A percentile compares a stretch with the other conserved stretches of the same genome.
Evolutionary conservation across 306 rosid species (phyloP).

Genomic region (Dalbergia oliveri): DNA sequence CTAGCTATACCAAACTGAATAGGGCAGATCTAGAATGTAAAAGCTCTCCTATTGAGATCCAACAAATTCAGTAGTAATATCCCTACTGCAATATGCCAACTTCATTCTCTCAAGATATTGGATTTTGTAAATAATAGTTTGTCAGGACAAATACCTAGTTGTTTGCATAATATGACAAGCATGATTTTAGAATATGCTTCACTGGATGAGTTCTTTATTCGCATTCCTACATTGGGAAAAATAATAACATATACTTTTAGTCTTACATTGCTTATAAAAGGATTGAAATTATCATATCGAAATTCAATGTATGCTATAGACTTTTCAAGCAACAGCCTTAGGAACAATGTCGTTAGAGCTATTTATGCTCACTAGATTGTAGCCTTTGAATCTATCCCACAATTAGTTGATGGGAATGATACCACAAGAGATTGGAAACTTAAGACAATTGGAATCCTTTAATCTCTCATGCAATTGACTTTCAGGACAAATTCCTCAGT

Average conservation of each 20-base stretch:
- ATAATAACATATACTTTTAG: too few relatives aligned
- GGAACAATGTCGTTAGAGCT: slow-evolving; percentile 41
- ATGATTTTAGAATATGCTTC: background rate
- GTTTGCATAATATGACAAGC: slow-evolving; percentile 22
- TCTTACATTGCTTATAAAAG: too few relatives aligned
- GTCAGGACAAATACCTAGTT: slow-evolving; percentile 37
- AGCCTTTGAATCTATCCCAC: slow-evolving; percentile 43
- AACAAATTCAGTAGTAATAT: too few relatives aligned
- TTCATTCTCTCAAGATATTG: slow-evolving; percentile 6
- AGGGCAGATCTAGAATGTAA: background rate
- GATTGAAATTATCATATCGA: background rate
- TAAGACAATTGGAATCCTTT: slow-evolving; percentile 37
- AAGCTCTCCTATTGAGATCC: too few relatives aligned
- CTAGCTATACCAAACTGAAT: slow-evolving; percentile 30
- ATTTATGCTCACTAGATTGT: slow-evolving; percentile 7
- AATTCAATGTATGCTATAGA: slow-evolving; percentile 15
- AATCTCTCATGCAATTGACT: slow-evolving; percentile 44
- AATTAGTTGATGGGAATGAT: slow-evolving; percentile 45
- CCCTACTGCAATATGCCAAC: too few relatives aligned
- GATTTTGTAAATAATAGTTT: slow-evolving; percentile 15
- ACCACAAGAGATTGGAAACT: slow-evolving; percentile 32
- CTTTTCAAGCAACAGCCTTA: slow-evolving; percentile 40
- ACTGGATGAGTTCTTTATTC: background rate
- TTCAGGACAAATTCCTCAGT: slow-evolving; percentile 42
- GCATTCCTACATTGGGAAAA: too few relatives aligned